phyloP scores from a whole-genome alignment of 768 basidiomycete genomes.

The Lactarius sanguifluus region DNA sequence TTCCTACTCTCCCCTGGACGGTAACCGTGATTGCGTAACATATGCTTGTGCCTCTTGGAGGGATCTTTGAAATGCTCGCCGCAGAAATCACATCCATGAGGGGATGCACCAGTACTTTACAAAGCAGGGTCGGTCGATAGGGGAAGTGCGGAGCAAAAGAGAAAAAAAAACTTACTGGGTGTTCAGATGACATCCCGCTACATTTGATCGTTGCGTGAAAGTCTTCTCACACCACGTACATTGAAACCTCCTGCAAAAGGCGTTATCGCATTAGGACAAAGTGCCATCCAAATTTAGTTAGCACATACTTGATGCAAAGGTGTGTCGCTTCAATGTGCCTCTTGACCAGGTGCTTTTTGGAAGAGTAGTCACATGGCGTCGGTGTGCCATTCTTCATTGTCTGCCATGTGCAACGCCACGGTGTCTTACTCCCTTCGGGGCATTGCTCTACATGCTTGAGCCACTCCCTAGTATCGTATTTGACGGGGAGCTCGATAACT shows the following conservation, averaged over 20 bases:
- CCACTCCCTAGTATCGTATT: constrained; percentile 29
- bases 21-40: constrained; percentile 52
- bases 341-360: constrained; percentile 67
- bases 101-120: constrained; percentile 57
- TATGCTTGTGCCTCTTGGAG: constrained; percentile 61
- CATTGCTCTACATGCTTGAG: constrained; percentile 26
- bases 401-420: constrained; percentile 45
- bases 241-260: constrained; percentile 45
- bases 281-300: constrained; percentile 22
- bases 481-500: constrained; percentile 28
- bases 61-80: constrained; percentile 60
- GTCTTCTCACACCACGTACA: constrained; percentile 54
- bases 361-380: constrained; percentile 43
- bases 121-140: constrained; percentile 11
- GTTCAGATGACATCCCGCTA: constrained; percentile 55
- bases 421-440: constrained; percentile 25
- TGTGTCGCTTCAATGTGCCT: constrained; percentile 66
- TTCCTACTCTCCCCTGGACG: constrained; percentile 47
- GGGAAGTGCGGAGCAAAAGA: constrained; percentile 21
- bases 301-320: constrained; percentile 55
- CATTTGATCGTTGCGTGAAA: constrained; percentile 59
- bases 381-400: constrained; percentile 37
- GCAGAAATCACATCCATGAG: constrained; percentile 56
- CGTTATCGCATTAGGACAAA: constrained; percentile 26
- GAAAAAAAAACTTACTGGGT: constrained; percentile 44